Evolutionary conservation across 495 filamentous ascomycete genomes (phyloP).

Genomic region (Copromyces sp.): DNA sequence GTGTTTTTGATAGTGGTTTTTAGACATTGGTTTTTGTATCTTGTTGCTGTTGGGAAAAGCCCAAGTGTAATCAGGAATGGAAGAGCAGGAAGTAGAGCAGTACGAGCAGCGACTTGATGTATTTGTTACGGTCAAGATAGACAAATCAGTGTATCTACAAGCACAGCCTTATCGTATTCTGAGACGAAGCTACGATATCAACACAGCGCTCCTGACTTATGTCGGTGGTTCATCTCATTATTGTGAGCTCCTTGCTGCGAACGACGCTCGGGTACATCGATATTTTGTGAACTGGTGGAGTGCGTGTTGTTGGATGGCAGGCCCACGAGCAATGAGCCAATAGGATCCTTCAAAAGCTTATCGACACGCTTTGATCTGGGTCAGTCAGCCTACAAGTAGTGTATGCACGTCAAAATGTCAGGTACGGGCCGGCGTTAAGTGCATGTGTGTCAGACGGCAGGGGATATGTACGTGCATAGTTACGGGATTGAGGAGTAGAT

Average conservation of each 20-base stretch:
- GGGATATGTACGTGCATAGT: no score
- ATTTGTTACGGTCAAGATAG: neutral
- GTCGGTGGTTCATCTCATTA: neutral
- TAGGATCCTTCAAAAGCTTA: neutral
- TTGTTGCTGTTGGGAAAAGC: neutral
- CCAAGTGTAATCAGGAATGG: neutral
- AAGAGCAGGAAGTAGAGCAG: neutral
- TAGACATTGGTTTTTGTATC: neutral
- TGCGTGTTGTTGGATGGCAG: neutral
- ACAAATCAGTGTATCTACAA: neutral
- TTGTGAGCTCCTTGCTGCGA: neutral
- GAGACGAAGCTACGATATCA: neutral
- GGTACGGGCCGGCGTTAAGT: neutral
- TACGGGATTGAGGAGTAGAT: no score
- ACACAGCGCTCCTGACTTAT: neutral
- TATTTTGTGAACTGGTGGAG: neutral
- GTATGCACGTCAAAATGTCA: neutral
- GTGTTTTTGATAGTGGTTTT: neutral
- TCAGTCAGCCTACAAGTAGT: neutral
- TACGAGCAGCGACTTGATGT: neutral
- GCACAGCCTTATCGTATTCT: neutral
- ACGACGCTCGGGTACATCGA: neutral
- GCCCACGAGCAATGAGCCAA: neutral
- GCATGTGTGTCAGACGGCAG: no score
- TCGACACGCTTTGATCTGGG: neutral